Conservation (phyloP, 345 rosid genomes). For the Isatis tinctoria region DNA sequence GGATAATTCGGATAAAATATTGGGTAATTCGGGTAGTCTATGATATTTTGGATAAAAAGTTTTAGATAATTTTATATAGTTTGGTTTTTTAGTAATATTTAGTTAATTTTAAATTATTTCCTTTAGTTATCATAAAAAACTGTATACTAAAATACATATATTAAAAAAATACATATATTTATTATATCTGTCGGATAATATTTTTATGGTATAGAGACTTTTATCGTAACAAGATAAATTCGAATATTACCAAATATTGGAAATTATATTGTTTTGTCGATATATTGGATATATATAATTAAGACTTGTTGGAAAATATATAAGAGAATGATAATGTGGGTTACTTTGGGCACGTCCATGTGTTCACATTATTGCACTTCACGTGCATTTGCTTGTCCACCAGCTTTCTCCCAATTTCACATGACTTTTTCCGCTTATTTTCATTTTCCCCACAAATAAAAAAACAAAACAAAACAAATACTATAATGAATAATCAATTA, state of each 20-base stretch:
- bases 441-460: neutral
- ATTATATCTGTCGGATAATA: neutral
- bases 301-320: neutral
- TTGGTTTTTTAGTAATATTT: no score
- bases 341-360: constrained; percentile 35
- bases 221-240: neutral
- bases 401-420: constrained; percentile 35
- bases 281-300: neutral
- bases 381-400: constrained; percentile 39
- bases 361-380: constrained; percentile 34
- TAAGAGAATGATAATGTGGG: constrained; percentile 27
- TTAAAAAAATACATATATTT: neutral
- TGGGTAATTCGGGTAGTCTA: no score
- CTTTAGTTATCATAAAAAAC: no score
- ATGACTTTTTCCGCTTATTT: constrained; percentile 12
- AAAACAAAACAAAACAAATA: constrained; percentile 4
- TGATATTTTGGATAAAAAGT: no score
- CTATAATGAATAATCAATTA: neutral
- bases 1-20: no score
- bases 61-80: no score
- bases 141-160: neutral
- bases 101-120: no score
- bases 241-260: neutral
- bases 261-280: neutral
- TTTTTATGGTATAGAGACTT: neutral